These are phyloP conservation scores for Ogataea salicorniae DNA, from an alignment of 805 yeast genomes.

Conservation along the genomic window DNA sequence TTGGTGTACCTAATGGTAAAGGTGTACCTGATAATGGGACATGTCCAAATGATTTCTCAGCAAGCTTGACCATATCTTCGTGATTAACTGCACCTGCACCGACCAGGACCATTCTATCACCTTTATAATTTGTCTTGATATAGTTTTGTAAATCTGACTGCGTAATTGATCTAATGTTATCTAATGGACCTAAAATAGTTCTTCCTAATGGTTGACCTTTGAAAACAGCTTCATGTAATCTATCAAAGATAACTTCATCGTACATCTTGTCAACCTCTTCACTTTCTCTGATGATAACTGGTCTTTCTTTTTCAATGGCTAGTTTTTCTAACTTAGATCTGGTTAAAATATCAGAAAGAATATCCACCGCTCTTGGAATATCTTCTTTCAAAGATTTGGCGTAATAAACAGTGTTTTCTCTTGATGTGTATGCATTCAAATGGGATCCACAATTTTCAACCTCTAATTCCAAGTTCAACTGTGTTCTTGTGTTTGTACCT, in stretches of 20 bases:
- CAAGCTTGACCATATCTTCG: slow-evolving; percentile 70
- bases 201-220: slow-evolving; percentile 91
- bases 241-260: slow-evolving; percentile 97
- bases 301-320: slow-evolving; percentile 94
- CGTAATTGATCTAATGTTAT: slow-evolving; percentile 75
- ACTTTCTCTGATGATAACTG: slow-evolving; percentile 91
- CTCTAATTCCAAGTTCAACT: slow-evolving; percentile 80
- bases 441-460: slow-evolving; percentile 96
- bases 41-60: slow-evolving; percentile 72
- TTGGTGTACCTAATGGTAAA: slow-evolving; percentile 66
- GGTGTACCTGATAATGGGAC: slow-evolving; percentile 49
- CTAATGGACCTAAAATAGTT: slow-evolving; percentile 92
- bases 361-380: slow-evolving; percentile 80
- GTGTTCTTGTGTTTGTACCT: slow-evolving; percentile 81
- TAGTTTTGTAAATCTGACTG: slow-evolving; percentile 73
- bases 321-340: slow-evolving; percentile 72
- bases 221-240: slow-evolving; percentile 87
- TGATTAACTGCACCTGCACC: slow-evolving; percentile 95
- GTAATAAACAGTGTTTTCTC: slow-evolving; percentile 96
- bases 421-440: slow-evolving; percentile 95
- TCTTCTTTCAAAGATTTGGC: slow-evolving; percentile 82
- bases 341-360: slow-evolving; percentile 84
- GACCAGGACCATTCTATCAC: slow-evolving; percentile 97
- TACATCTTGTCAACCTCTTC: slow-evolving; percentile 98
- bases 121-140: slow-evolving; percentile 82